phyloP scores from a whole-genome alignment of 2,329 filamentous ascomycete species.

The Fusarium heterosporum region DNA sequence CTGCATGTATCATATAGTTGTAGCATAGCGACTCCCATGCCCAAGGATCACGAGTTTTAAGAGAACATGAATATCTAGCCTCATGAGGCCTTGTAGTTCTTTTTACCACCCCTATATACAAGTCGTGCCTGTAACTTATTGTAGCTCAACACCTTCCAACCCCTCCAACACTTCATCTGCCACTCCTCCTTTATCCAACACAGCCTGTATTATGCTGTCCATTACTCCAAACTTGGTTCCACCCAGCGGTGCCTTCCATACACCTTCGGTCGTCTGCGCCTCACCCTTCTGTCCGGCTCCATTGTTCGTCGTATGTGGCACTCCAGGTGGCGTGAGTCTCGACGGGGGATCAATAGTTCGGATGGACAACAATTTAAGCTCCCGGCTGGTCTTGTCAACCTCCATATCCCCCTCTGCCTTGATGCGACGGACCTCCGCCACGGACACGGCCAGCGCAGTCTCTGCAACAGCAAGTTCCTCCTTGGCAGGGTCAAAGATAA shows the following conservation, averaged over 20 bases:
- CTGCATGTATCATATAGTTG: conserved; percentile 37
- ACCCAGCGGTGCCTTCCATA: conserved; percentile 88
- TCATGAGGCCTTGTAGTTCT: conserved; percentile 1
- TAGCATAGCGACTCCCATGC: conserved; percentile 28
- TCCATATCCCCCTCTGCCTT: conserved; percentile 53
- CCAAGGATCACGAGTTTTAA: conserved; percentile 33
- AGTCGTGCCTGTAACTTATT: conserved; percentile 50
- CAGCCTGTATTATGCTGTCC: conserved; percentile 79
- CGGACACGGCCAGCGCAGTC: conserved; percentile 85
- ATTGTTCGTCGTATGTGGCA: conserved; percentile 72
- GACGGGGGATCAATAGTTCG: conserved; percentile 81
- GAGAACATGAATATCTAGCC: conserved; percentile 35
- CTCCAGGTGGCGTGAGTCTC: conserved; percentile 76
- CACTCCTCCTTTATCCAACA: conserved; percentile 81
- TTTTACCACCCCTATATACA: conserved; percentile 12
- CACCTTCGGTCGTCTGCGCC: conserved; percentile 72
- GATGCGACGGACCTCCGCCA: conserved; percentile 63
- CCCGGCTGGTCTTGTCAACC: conserved; percentile 54
- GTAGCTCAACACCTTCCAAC: conserved; percentile 79
- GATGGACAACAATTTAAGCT: conserved; percentile 73
- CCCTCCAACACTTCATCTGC: conserved; percentile 88
- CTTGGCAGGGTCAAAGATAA: conserved; percentile 91
- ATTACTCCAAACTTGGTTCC: conserved; percentile 82
- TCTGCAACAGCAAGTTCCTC: conserved; percentile 96
- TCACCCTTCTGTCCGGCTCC: conserved; percentile 55